These are phyloP conservation scores for Phytopythium sindhum DNA, from an alignment of 352 stramenopile species.

Conservation along the genomic window DNA sequence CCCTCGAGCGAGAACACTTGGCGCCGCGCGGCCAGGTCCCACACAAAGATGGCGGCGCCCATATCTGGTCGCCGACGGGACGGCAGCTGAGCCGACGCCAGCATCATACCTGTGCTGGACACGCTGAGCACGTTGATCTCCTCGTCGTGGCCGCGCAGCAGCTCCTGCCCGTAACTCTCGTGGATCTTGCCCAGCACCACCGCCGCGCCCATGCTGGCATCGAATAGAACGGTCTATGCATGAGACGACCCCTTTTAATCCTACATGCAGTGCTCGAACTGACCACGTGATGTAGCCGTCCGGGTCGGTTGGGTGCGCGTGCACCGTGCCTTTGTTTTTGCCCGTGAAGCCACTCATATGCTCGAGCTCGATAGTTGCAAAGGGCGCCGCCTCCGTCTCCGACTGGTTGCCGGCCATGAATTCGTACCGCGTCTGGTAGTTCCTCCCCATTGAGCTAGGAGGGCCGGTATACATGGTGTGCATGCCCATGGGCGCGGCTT, in stretches of 20 bases:
- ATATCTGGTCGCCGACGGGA: constrained; percentile 26
- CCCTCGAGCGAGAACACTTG: constrained; percentile 54
- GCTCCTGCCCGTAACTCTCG: constrained; percentile 51
- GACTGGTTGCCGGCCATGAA: constrained; percentile 7
- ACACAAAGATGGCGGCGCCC: constrained; percentile 23
- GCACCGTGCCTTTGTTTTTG: constrained; percentile 50
- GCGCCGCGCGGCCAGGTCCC: constrained; percentile 35
- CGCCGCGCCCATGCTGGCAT: constrained; percentile 44
- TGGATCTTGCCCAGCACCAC: constrained; percentile 48
- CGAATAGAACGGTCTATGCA: neutral
- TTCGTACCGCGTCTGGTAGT: constrained; percentile 13
- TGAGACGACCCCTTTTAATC: too few species aligned
- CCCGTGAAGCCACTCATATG: constrained; percentile 61
- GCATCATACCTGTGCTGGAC: constrained; percentile 29
- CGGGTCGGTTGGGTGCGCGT: constrained; percentile 43
- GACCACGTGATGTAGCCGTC: constrained; percentile 59
- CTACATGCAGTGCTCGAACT: neutral
- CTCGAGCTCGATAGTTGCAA: constrained; percentile 52
- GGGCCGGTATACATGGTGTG: constrained; percentile 1
- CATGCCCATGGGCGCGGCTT: neutral
- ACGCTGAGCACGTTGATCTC: constrained; percentile 49
- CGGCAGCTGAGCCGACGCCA: constrained; percentile 50
- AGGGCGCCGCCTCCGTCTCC: constrained; percentile 4
- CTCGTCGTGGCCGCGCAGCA: constrained; percentile 51
- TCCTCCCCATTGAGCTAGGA: neutral